Percentiles rank a stretch among this genome's conserved stretches.
These are phyloP conservation scores for Cordyceps cicadae DNA, from an alignment of 2,329 filamentous ascomycete species.

Conservation along the genomic window DNA sequence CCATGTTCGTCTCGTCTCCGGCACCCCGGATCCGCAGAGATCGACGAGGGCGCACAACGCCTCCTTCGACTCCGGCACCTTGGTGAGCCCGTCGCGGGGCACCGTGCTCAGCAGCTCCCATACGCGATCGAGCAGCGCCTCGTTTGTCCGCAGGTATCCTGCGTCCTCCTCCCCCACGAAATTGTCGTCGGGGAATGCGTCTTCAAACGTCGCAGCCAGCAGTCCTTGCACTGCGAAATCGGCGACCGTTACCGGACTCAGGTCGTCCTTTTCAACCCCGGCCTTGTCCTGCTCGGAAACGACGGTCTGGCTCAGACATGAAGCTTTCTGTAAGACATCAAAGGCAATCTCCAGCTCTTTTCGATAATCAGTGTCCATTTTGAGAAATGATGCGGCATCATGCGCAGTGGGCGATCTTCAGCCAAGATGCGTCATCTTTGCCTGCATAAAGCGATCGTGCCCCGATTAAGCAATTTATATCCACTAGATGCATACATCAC, in stretches of 20 bases:
- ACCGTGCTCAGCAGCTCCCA: conserved; percentile 33
- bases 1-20: conserved; percentile 36
- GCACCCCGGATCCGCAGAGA: conserved; percentile 36
- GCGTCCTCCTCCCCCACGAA: conserved; percentile 52
- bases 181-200: conserved; percentile 40
- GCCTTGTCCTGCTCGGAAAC: conserved; percentile 41
- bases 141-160: conserved; percentile 35
- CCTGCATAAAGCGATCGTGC: neutral
- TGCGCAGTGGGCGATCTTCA: neutral
- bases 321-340: conserved; percentile 35
- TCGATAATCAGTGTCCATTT: conserved; percentile 35
- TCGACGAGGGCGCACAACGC: conserved; percentile 47
- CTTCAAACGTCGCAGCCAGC: conserved; percentile 40
- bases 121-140: conserved; percentile 36
- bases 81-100: conserved; percentile 18
- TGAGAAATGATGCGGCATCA: neutral
- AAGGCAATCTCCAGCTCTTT: conserved; percentile 37
- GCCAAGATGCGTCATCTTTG: neutral
- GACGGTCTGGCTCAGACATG: conserved; percentile 41
- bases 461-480: conserved; percentile 3
- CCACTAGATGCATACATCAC: conserved; percentile 6
- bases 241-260: conserved; percentile 50
- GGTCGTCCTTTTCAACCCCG: conserved; percentile 43
- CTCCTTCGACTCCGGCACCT: conserved; percentile 30
- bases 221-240: conserved; percentile 53